Evolutionary conservation across 345 rosid species (phyloP), one percentile per base, ranked within the genome.

Genomic region (Sonneratia caseolaris): DNA sequence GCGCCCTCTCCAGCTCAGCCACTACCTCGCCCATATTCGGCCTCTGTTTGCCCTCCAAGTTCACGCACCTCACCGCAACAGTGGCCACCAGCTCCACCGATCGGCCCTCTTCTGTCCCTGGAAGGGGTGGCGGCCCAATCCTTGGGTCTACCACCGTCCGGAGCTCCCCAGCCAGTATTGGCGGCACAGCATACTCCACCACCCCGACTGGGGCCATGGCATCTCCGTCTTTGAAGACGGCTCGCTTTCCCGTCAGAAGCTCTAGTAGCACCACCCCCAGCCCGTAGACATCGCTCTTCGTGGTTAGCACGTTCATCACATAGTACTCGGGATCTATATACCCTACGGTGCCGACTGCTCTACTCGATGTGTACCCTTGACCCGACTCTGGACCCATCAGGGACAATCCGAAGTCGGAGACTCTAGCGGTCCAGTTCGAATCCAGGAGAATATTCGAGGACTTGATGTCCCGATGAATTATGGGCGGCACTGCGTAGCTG

Each of bases 321-420:
- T 83, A 86, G 78, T 88, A 88, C 75, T 88, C 93, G 0, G 93
- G 93, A 77, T 88, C 93, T 32, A 88, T 88, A 56, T 88, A 88
- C 66, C 93, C 93, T 37, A 85, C 83, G 4, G 93, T 88, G 10
- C 91, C 91, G 3, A 71, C 91, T n/a, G 88, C 89, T 74, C 74
- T 81, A 40, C 80, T 72, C 45, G 88, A 76, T 76, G 74, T 64
- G 64, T 66, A 67, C 22, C 76, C 80, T 64, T 79, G 78, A 71
- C 80, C 88, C 10, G 79, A 73, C 43, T 77, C 82, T 10, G 93
- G 86, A 12, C 81, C 81, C 82, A 82, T 70, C 14, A 86, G 69
- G 16, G 93, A 86, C 61, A 86, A 70, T 51, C 93, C 93, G 7
- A 88, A 85, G 77, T 88, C 91, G 0, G 93, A 88, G 1, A 88